Evolutionary conservation across 345 rosid species (phyloP), one percentile per base, ranked within the genome.

Genomic region (Rhizophora mangle): DNA sequence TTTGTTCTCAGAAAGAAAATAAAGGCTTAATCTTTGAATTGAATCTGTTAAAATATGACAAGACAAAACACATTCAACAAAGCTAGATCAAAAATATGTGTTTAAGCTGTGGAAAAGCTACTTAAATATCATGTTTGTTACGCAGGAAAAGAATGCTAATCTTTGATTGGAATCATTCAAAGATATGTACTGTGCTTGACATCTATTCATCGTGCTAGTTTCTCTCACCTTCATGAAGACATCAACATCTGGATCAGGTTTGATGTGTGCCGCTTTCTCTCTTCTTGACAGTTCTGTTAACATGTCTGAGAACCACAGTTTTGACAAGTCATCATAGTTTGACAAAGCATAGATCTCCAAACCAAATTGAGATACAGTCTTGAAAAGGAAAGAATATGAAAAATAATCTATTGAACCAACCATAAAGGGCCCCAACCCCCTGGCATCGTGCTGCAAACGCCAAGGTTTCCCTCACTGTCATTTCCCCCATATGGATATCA

Each of bases 181-280:
- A 24, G 27, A 11, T 7, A 20, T 8, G 3, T 60, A n/a, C 18
- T 24, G 11, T 19, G 3, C 36, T 46, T 15, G 2, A 51, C 68
- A 49, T 47, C 3, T 26, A 2, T 8, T 26, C 32, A 27, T 0
- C 15, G 47, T 47, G 37, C 27, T 30, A 51, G 16, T 18, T 37
- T 52, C 1, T 49, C 70, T 75, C 53, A 93, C 98, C 75, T 89
- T 87, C 95, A 87, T 85, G 82, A 73, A 89, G 59, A 91, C 74
- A 71, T 88, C 97, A 71, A 91, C 32, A 71, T 91, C 91, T 24
- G 87, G 83, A 80, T 91, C 93, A 19, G 95, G 97, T 71, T 79
- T 85, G 58, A 91, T 87, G 64, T 86, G 80, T 61, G 92, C 90
- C 34, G 76, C 85, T 61, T 83, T 91, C 71, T 91, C 97, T 80